Conservation (phyloP, 305 asterid genomes). For the Rubia occidens region DNA sequence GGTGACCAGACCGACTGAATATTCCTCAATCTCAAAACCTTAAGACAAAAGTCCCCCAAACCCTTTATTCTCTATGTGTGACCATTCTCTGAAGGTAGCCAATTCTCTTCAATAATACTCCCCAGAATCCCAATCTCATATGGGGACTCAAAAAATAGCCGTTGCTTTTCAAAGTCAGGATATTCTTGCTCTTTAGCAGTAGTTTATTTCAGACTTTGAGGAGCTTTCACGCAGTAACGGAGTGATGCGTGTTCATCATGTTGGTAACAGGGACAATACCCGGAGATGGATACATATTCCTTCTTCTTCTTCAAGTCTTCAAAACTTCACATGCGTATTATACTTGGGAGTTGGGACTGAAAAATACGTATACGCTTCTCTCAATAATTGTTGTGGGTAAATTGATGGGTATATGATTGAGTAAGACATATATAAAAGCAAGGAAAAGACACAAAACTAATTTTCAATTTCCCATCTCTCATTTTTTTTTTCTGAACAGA, state of each 20-base stretch:
- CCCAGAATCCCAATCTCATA: slow-evolving; percentile 36
- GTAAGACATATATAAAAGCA: slow-evolving; percentile 11
- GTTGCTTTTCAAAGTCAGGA: slow-evolving; percentile 35
- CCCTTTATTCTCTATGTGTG: slow-evolving; percentile 37
- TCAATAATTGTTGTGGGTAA: neutral
- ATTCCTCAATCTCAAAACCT: slow-evolving; percentile 36
- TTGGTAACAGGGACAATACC: slow-evolving; percentile 1
- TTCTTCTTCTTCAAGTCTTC: neutral
- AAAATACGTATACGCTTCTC: neutral
- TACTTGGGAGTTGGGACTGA: slow-evolving; percentile 5
- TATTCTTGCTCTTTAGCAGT: slow-evolving; percentile 13
- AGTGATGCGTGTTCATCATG: slow-evolving; percentile 2
- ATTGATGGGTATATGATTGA: neutral
- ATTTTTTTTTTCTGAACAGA: slow-evolving; percentile 3
- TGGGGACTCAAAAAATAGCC: slow-evolving; percentile 38
- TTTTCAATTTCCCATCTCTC: neutral
- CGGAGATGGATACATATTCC: neutral
- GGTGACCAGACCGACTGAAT: slow-evolving; percentile 42
- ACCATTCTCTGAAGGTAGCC: slow-evolving; percentile 33
- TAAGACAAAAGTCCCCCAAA: slow-evolving; percentile 12
- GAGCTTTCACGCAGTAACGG: slow-evolving; percentile 5
- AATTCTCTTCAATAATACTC: slow-evolving; percentile 42
- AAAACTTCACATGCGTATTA: slow-evolving; percentile 3
- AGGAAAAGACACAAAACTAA: neutral
- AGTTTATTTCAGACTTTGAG: neutral